phyloP scores from a whole-genome alignment of 768 basidiomycete genomes.

The Tricholoma furcatifolium region DNA sequence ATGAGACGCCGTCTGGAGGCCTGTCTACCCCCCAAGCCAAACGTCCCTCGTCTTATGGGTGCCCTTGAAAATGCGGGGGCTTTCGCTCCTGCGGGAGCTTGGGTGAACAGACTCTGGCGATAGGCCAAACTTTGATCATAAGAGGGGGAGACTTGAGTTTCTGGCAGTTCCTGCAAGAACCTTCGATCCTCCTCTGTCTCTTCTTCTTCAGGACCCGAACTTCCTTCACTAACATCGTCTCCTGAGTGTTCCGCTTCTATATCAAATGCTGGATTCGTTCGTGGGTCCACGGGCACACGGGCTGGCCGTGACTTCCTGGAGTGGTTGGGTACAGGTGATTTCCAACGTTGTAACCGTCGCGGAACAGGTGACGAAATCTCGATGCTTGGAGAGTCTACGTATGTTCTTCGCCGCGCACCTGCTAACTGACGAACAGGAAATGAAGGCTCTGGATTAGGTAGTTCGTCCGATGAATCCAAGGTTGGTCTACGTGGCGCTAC shows the following conservation, averaged over 20 bases:
- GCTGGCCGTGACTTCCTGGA: slow-evolving; percentile 1
- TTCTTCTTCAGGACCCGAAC: slow-evolving; percentile 52
- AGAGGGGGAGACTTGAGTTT: slow-evolving; percentile 67
- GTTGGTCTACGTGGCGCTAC: slow-evolving; percentile 18
- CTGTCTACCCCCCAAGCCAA: slow-evolving; percentile 23
- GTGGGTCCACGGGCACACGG: slow-evolving; percentile 4
- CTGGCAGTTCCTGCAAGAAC: slow-evolving; percentile 62
- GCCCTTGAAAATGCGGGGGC: slow-evolving; percentile 55
- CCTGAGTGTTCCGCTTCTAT: slow-evolving; percentile 78
- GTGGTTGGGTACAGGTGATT: slow-evolving; percentile 27
- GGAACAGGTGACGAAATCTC: slow-evolving; percentile 30
- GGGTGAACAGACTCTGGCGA: slow-evolving; percentile 71
- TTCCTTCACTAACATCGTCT: slow-evolving; percentile 69
- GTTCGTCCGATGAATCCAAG: slow-evolving; percentile 11
- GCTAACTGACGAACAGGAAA: slow-evolving; percentile 25
- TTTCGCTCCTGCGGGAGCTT: slow-evolving; percentile 42
- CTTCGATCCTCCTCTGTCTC: slow-evolving; percentile 67
- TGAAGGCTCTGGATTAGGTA: slow-evolving; percentile 24
- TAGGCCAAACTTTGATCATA: slow-evolving; percentile 76
- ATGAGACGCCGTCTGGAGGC: slow-evolving; percentile 19
- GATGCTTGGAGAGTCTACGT: slow-evolving; percentile 24
- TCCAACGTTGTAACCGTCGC: slow-evolving; percentile 35
- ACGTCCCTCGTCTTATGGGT: slow-evolving; percentile 45
- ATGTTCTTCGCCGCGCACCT: slow-evolving; percentile 20
- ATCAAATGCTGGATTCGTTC: slow-evolving; percentile 50